Percentiles rank a stretch among this genome's conserved stretches.
Conservation (phyloP, 805 yeast species). For the Myxozyma neglecta region DNA sequence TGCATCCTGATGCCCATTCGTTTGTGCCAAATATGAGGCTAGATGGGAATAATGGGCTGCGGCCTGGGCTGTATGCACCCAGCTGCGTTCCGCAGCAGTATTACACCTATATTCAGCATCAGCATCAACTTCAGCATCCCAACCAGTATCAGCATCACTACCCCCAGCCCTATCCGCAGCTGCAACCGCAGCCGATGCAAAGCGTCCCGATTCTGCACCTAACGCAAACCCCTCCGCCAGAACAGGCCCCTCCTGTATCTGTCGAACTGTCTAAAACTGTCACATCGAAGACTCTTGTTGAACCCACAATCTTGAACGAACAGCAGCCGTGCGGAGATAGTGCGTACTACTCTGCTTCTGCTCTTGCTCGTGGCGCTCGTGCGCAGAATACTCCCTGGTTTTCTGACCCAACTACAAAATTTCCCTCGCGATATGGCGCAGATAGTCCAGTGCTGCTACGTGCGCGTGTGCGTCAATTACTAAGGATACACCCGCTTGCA, state of each 20-base stretch:
- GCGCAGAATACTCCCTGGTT: constrained; percentile 14
- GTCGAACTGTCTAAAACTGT: too few relatives aligned
- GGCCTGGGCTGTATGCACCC: too few relatives aligned
- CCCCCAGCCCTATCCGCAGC: neutral
- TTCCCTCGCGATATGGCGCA: constrained; percentile 13
- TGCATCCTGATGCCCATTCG: neutral
- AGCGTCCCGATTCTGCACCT: neutral
- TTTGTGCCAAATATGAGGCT: neutral
- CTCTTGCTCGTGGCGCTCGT: neutral
- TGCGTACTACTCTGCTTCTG: neutral
- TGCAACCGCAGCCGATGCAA: neutral
- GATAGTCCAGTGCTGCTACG: neutral
- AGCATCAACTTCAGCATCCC: too few relatives aligned
- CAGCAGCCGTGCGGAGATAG: neutral
- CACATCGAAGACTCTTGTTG: too few relatives aligned
- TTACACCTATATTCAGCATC: too few relatives aligned
- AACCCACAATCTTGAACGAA: too few relatives aligned
- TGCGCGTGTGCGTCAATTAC: constrained; percentile 16
- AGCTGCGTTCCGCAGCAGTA: too few relatives aligned
- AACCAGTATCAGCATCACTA: neutral
- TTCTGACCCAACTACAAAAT: constrained; percentile 14
- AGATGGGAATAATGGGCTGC: too few relatives aligned
- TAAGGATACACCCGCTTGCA: neutral
- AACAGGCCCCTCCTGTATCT: too few relatives aligned
- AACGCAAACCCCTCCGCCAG: too few relatives aligned